These are phyloP conservation scores for Rubroshorea leprosula DNA, from an alignment of 345 rosid genomes.

Conservation along the genomic window DNA sequence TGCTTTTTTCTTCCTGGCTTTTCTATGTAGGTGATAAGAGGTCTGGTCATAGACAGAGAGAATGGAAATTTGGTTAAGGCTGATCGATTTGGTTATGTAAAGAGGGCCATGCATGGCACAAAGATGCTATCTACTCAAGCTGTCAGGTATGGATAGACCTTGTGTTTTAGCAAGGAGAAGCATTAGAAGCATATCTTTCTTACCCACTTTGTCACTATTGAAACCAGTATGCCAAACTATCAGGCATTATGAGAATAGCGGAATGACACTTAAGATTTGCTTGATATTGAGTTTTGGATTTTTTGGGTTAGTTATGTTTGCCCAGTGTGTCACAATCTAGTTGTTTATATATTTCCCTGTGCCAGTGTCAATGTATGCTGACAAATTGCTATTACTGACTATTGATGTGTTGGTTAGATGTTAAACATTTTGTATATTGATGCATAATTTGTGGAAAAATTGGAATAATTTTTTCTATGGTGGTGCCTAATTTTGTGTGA, in stretches of 20 bases:
- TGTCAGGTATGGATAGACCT: slow-evolving; percentile 50
- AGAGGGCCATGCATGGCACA: slow-evolving; percentile 96
- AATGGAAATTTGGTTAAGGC: slow-evolving; percentile 95
- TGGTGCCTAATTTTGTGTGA: slow-evolving; percentile 36
- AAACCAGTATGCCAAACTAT: too few relatives aligned
- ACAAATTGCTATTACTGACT: too few relatives aligned
- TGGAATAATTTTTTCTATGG: slow-evolving; percentile 27
- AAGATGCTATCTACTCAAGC: slow-evolving; percentile 80
- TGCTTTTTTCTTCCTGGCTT: slow-evolving; percentile 10
- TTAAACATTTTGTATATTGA: slow-evolving; percentile 11
- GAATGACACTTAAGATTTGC: too few relatives aligned
- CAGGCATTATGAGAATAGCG: too few relatives aligned
- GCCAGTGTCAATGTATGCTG: too few relatives aligned
- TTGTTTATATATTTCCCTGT: too few relatives aligned
- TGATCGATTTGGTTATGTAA: slow-evolving; percentile 89
- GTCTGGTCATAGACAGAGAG: slow-evolving; percentile 96
- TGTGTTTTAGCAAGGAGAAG: slow-evolving; percentile 6
- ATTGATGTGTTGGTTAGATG: slow-evolving; percentile 2
- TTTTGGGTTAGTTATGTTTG: too few relatives aligned
- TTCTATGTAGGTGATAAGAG: slow-evolving; percentile 66
- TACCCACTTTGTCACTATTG: too few relatives aligned
- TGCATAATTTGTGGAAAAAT: slow-evolving; percentile 20
- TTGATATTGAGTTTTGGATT: too few relatives aligned
- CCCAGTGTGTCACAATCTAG: too few relatives aligned
- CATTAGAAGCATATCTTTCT: neutral